These are phyloP conservation scores for Ustilago shanxiensis DNA, from an alignment of 1,284 basidiomycete species.

Conservation along the genomic window DNA sequence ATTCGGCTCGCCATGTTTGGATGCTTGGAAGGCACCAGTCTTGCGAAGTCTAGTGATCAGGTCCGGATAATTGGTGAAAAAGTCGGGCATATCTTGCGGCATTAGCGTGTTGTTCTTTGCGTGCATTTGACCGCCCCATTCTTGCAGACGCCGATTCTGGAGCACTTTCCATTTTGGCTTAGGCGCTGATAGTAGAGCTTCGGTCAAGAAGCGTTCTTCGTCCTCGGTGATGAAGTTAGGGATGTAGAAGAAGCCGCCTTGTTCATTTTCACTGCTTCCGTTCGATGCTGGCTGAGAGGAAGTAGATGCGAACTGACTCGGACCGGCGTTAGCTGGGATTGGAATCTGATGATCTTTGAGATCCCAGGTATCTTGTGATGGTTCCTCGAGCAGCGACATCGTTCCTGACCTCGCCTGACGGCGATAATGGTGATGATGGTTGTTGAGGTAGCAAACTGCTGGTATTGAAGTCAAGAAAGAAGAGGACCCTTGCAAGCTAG, in stretches of 20 bases:
- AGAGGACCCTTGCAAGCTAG: constrained; percentile 3
- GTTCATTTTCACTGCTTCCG: neutral
- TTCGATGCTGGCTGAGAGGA: constrained; percentile 4
- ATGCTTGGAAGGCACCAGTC: constrained; percentile 76
- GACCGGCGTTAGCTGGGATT: constrained; percentile 34
- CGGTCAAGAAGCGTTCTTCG: constrained; percentile 80
- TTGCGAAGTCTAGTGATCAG: constrained; percentile 77
- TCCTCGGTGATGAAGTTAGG: constrained; percentile 82
- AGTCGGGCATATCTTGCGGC: constrained; percentile 77
- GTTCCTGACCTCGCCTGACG: neutral
- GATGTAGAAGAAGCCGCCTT: constrained; percentile 71
- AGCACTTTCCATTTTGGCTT: constrained; percentile 87
- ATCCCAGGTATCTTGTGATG: constrained; percentile 25
- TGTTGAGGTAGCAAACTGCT: neutral
- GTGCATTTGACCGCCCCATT: constrained; percentile 76
- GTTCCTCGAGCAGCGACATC: constrained; percentile 43
- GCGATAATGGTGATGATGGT: neutral
- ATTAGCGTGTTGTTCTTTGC: constrained; percentile 76
- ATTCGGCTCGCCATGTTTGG: constrained; percentile 80
- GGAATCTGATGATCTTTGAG: constrained; percentile 31
- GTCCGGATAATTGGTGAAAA: constrained; percentile 77
- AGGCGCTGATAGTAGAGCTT: constrained; percentile 81
- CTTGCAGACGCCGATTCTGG: constrained; percentile 73
- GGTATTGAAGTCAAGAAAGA: neutral
- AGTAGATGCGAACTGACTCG: constrained; percentile 28